These are phyloP conservation scores for Fraxinus pennsylvanica DNA, from an alignment of 257 asterid genomes.

Conservation along the genomic window DNA sequence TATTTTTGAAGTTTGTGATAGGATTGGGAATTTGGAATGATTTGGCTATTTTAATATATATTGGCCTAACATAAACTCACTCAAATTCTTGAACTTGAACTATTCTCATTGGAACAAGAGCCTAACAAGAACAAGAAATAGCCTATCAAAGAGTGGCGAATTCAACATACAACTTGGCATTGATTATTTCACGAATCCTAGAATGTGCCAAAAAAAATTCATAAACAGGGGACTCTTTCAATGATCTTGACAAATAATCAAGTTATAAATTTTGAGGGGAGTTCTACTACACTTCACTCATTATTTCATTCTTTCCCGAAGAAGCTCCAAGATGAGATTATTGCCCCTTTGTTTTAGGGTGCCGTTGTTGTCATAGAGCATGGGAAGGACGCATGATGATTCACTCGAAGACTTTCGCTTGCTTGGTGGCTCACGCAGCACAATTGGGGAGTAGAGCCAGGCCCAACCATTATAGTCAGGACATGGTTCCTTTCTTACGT, in stretches of 20 bases:
- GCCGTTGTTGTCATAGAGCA: too few species aligned
- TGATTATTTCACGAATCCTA: neutral
- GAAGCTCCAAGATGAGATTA: too few species aligned
- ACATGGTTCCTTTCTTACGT: too few species aligned
- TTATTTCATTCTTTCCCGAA: too few species aligned
- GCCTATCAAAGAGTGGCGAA: neutral
- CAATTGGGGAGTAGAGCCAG: too few species aligned
- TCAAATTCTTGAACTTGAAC: neutral
- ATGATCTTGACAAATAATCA: neutral
- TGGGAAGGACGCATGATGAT: too few species aligned
- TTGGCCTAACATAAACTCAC: neutral
- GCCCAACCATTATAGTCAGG: too few species aligned
- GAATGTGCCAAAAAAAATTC: neutral
- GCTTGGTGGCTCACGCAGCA: too few species aligned
- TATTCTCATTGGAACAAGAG: neutral
- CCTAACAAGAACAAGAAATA: neutral
- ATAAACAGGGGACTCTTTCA: neutral
- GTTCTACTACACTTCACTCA: too few species aligned
- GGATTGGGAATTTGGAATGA: too few species aligned
- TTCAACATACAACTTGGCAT: neutral
- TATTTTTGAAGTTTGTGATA: neutral
- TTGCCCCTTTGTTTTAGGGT: too few species aligned
- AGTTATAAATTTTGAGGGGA: neutral
- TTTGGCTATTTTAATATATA: neutral
- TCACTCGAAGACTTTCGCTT: too few species aligned